These are phyloP conservation scores for Globisporangium nunn DNA, from an alignment of 352 stramenopile genomes.

Conservation along the genomic window DNA sequence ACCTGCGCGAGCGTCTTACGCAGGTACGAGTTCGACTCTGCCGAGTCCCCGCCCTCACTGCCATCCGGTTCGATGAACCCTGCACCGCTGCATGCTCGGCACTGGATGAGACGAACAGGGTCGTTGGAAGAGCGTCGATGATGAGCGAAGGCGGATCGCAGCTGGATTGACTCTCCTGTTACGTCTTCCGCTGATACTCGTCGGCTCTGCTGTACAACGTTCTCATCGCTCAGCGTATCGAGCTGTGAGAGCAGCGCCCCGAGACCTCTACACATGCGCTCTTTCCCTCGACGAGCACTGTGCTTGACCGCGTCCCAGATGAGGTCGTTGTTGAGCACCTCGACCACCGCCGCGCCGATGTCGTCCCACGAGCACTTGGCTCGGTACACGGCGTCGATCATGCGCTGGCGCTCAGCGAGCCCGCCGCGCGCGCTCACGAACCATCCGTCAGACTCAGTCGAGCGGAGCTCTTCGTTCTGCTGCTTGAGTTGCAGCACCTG, in stretches of 20 bases:
- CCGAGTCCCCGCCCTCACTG: conserved; percentile 1
- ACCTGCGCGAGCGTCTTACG: conserved; percentile 57
- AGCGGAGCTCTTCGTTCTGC: conserved; percentile 24
- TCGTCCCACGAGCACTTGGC: conserved; percentile 47
- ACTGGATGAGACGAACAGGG: conserved; percentile 36
- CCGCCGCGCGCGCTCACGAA: conserved; percentile 34
- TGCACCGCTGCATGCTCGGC: conserved; percentile 38
- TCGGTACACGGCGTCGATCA: conserved; percentile 48
- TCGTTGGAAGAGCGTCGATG: conserved; percentile 14
- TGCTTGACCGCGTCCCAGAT: conserved; percentile 50
- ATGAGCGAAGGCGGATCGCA: conserved; percentile 7
- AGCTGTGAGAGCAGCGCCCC: conserved; percentile 37
- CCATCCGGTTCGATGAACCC: conserved; percentile 35
- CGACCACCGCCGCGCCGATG: conserved; percentile 40
- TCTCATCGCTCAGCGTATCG: conserved; percentile 14
- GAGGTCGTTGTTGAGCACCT: conserved; percentile 60
- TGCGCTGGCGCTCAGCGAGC: conserved; percentile 37
- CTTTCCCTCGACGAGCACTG: conserved; percentile 32
- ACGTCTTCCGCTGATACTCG: background rate
- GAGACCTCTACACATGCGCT: conserved; percentile 28
- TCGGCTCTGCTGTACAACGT: background rate
- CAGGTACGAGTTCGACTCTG: conserved; percentile 44
- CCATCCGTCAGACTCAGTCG: conserved; percentile 27
- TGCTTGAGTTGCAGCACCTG: conserved; percentile 35
- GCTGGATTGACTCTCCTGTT: background rate